These are phyloP conservation scores for Globisporangium lucens DNA, from an alignment of 352 stramenopile genomes.

Conservation along the genomic window DNA sequence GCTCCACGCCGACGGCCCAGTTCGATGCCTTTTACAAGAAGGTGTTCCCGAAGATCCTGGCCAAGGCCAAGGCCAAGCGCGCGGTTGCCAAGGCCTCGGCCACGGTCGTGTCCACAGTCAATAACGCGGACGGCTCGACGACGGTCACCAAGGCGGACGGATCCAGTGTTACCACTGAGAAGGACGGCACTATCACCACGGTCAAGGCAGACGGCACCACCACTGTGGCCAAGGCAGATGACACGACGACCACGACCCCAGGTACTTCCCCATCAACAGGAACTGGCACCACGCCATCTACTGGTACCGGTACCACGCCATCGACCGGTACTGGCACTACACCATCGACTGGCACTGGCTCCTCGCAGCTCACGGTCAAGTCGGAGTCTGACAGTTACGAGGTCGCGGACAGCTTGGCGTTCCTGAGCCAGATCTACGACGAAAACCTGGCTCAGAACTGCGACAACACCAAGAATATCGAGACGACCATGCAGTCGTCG, in stretches of 20 bases:
- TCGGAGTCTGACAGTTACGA: slow-evolving; percentile 19
- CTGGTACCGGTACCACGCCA: slow-evolving; percentile 10
- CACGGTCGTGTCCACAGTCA: slow-evolving; percentile 17
- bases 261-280: slow-evolving; percentile 11
- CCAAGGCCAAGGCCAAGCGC: slow-evolving; percentile 24
- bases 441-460: slow-evolving; percentile 35
- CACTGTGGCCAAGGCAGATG: slow-evolving; percentile 12
- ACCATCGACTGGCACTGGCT: slow-evolving; percentile 3
- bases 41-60: slow-evolving; percentile 54
- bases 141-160: slow-evolving; percentile 13
- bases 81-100: slow-evolving; percentile 8
- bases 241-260: slow-evolving; percentile 8
- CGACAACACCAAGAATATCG: slow-evolving; percentile 47
- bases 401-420: slow-evolving; percentile 32
- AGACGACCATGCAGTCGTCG: slow-evolving; percentile 60
- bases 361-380: slow-evolving; percentile 18
- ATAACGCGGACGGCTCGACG: slow-evolving; percentile 21
- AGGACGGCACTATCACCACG: slow-evolving; percentile 13
- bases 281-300: slow-evolving; percentile 3
- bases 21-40: slow-evolving; percentile 64
- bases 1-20: slow-evolving; percentile 35
- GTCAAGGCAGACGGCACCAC: slow-evolving; percentile 9
- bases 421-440: slow-evolving; percentile 58
- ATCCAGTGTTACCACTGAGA: slow-evolving; percentile 11
- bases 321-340: slow-evolving; percentile 5